Conservation (phyloP, 768 basidiomycete genomes). For the Psilocybe cubensis region DNA sequence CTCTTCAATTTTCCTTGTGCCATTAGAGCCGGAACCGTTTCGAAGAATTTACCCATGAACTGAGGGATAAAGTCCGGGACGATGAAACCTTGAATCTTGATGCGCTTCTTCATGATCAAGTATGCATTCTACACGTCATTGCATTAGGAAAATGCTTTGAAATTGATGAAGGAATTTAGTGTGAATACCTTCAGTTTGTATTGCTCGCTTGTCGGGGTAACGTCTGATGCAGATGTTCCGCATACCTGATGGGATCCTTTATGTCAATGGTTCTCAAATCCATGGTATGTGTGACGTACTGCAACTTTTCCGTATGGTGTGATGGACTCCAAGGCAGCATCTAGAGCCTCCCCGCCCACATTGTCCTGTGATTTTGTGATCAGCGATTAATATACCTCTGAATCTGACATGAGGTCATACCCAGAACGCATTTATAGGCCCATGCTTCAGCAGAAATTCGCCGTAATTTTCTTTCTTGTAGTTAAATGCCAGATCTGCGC, state of each 20-base stretch:
- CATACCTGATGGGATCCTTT: not conserved
- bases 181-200: not conserved
- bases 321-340: constrained; percentile 49
- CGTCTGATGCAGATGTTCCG: not conserved
- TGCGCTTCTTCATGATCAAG: constrained; percentile 2
- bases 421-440: constrained; percentile 47
- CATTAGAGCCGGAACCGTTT: not conserved
- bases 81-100: constrained; percentile 5
- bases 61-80: constrained; percentile 5
- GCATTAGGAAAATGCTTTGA: not conserved
- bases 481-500: constrained; percentile 72
- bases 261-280: not conserved
- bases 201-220: not conserved
- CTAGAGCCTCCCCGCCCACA: constrained; percentile 64
- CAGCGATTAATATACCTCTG: not conserved
- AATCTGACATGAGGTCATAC: not conserved
- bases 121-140: not conserved
- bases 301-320: constrained; percentile 28
- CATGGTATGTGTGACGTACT: constrained; percentile 31
- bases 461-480: constrained; percentile 61
- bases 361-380: constrained; percentile 46
- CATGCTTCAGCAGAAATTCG: constrained; percentile 57
- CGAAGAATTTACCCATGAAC: constrained; percentile 4
- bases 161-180: not conserved
- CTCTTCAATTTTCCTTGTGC: constrained; percentile 3